Base-by-base conservation (phyloP, 2,329 filamentous ascomycete genomes). In the Epichloe festucae region DNA sequence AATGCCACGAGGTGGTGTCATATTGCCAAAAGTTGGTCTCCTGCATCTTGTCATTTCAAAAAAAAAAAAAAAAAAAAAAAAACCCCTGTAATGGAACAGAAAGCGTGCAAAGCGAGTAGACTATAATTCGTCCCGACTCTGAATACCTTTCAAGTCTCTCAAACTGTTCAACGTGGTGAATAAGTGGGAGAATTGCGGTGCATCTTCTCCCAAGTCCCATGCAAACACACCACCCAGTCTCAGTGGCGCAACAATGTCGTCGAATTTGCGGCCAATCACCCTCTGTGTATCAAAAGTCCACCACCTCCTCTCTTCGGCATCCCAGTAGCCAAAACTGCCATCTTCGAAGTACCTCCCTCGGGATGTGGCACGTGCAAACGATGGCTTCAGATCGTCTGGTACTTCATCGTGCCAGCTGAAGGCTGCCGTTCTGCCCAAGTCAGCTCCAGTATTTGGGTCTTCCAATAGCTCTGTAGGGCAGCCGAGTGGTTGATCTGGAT, bases 131-230 rank as follows among this genome's bases (percentile, higher is more conserved):
- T 66, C 63, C 52, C 55, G 61, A 31, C 21, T 42, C 1, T 38
- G 35, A 5, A n/a, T 19, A 10, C 21, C 19, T 5, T 55, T 34
- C 21, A 58, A 48, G n/a, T 49, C 46, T 19, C 53, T 50, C 44
- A 67, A 48, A 21, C 54, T 58, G 6, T 62, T 52, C 7, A 61
- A 35, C 5, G 66, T 69, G 4, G 68, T 68, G 36, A 56, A 55
- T 11, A 76, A 61, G 51, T 72, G 72, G 19, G 61, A 57, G 53
- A 71, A 78, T 3, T 59, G 50, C 1, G 71, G 68, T 2, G 70
- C 74, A 53, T 89, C 85, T 65, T 89, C 84, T 2, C 82, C 85
- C 53, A 89, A 60, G 19, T 81, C 84, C 85, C 84, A 89, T 0
- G 84, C 84, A 73, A 89, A 87, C 4, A 86, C 78, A 15, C 86